Conservation (phyloP, 495 filamentous ascomycete genomes). For the Podospora comata region DNA sequence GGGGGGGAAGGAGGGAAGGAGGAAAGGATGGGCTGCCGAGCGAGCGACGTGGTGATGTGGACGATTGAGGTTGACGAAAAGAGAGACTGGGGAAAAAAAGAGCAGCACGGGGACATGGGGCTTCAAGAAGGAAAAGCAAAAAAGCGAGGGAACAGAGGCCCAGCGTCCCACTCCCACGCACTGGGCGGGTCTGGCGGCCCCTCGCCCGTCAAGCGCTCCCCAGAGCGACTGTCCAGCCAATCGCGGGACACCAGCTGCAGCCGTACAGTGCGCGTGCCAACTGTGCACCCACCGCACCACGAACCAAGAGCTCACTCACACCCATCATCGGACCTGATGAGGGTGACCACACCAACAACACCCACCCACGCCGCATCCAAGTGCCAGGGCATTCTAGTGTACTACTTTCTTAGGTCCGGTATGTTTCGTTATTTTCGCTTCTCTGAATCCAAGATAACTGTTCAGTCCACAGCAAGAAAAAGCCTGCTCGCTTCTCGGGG, state of each 20-base stretch:
- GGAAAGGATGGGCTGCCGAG: constrained; percentile 28
- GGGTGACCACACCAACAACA: background rate
- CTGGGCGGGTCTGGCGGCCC: constrained; percentile 20
- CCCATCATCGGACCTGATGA: background rate
- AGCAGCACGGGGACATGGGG: constrained; percentile 35
- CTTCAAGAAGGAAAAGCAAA: constrained; percentile 35
- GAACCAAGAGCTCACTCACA: too few species aligned
- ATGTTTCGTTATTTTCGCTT: background rate
- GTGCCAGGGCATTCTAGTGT: background rate
- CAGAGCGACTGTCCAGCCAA: constrained; percentile 13
- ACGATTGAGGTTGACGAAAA: constrained; percentile 35
- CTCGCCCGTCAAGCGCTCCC: constrained; percentile 14
- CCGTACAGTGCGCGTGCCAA: constrained; percentile 9
- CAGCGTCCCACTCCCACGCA: constrained; percentile 18
- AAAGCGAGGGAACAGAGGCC: constrained; percentile 22
- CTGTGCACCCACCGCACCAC: constrained; percentile 11
- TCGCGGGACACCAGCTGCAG: background rate
- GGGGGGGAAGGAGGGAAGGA: constrained; percentile 26
- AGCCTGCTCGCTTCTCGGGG: too few species aligned
- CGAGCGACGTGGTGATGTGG: constrained; percentile 32
- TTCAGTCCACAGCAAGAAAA: background rate
- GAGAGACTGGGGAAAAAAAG: constrained; percentile 31
- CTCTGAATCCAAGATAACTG: background rate
- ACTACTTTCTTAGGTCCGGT: background rate
- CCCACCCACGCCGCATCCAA: background rate